Evolutionary conservation across 495 filamentous ascomycete species (phyloP).

Genomic region (Chaetomidium leptoderma): DNA sequence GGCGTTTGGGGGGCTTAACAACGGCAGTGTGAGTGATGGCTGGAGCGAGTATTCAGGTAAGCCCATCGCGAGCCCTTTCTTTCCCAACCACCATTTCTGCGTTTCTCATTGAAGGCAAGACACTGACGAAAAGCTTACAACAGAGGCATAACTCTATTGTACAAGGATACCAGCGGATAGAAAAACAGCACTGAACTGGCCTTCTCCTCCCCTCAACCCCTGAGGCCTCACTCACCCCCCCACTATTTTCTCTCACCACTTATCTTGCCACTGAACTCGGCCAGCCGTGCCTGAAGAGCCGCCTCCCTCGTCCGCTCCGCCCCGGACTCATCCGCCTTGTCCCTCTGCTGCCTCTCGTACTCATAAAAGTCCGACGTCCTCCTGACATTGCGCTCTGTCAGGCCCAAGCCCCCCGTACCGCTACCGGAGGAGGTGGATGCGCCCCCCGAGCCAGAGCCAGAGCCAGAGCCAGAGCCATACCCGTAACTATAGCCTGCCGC

Average conservation of each 20-base stretch:
- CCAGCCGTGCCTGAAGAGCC: not conserved
- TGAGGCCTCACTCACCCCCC: not conserved
- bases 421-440: not conserved
- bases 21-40: not conserved
- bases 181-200: not conserved
- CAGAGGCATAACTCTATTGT: not conserved
- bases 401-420: not conserved
- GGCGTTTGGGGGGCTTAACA: not conserved
- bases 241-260: not conserved
- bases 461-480: too few species aligned
- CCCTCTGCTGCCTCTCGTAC: not conserved
- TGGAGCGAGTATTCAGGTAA: not conserved
- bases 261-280: not conserved
- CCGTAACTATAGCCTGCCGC: too few species aligned
- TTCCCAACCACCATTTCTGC: too few species aligned
- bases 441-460: not conserved
- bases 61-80: not conserved
- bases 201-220: not conserved
- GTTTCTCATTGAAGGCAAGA: not conserved
- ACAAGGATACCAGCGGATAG: conserved; percentile 1
- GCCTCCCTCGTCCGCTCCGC: not conserved
- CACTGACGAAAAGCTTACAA: not conserved
- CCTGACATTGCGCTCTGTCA: not conserved
- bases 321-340: not conserved
- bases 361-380: not conserved